Evolutionary conservation across 2,329 filamentous ascomycete genomes (phyloP).

Genomic region (Ceratocystis cubensis): DNA sequence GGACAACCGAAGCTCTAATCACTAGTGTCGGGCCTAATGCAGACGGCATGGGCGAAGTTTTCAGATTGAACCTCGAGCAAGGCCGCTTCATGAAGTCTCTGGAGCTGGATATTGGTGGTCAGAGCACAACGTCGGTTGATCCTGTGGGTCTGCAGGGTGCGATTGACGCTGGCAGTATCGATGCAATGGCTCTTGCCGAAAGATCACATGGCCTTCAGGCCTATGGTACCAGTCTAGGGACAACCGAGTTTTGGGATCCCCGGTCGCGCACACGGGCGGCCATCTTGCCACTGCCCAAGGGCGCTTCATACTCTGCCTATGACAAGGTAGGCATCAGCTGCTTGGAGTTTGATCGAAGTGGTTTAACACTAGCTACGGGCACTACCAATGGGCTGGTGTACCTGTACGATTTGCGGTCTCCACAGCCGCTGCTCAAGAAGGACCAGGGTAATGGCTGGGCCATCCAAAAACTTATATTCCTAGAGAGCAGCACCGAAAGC

Average conservation of each 20-base stretch:
- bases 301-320: conserved; percentile 31
- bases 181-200: conserved; percentile 76
- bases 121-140: conserved; percentile 39
- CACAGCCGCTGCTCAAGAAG: conserved; percentile 73
- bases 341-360: conserved; percentile 71
- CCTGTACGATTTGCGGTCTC: conserved; percentile 83
- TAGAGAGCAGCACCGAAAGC: conserved; percentile 53
- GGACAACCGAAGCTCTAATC: conserved; percentile 71
- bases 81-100: conserved; percentile 92
- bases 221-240: conserved; percentile 90
- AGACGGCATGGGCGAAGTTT: conserved; percentile 83
- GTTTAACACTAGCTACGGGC: conserved; percentile 73
- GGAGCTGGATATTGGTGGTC: conserved; percentile 76
- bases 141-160: conserved; percentile 68
- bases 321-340: conserved; percentile 69
- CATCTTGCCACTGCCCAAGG: conserved; percentile 38
- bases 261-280: conserved; percentile 71
- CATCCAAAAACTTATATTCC: conserved; percentile 68
- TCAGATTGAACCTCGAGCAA: conserved; percentile 78
- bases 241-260: conserved; percentile 93
- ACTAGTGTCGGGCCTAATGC: conserved; percentile 77
- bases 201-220: conserved; percentile 79
- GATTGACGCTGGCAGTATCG: conserved; percentile 73
- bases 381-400: conserved; percentile 80
- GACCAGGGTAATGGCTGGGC: conserved; percentile 93